Percentiles rank a stretch among this genome's conserved stretches.
Evolutionary conservation across 179 eudicot genomes (phyloP).

Genomic region (Silene coronaria): DNA sequence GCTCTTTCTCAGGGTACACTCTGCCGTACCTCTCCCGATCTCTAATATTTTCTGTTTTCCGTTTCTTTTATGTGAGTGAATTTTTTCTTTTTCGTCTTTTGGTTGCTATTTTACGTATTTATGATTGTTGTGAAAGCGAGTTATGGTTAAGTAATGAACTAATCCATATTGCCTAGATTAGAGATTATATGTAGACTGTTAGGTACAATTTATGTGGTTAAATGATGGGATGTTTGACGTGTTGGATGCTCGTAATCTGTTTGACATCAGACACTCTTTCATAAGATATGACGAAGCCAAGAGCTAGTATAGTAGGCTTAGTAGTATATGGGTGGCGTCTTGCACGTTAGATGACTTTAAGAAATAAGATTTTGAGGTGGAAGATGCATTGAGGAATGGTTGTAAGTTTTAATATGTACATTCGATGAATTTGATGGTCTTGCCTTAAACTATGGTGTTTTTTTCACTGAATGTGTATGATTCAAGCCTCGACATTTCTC

Average conservation of each 20-base stretch:
- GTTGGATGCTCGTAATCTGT: neutral
- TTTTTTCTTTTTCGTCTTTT: neutral
- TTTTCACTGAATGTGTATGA: neutral
- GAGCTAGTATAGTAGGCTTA: neutral
- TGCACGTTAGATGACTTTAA: neutral
- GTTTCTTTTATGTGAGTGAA: conserved; percentile 25
- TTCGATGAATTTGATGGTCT: neutral
- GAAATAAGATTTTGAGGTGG: neutral
- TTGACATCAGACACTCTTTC: neutral
- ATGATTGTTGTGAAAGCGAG: neutral
- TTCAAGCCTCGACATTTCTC: neutral
- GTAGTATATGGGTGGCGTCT: neutral
- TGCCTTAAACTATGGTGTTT: neutral
- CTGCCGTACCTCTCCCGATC: conserved; percentile 86
- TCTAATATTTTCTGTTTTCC: conserved; percentile 44
- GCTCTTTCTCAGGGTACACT: conserved; percentile 94
- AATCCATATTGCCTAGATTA: neutral
- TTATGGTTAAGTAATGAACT: neutral
- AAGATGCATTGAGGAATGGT: neutral
- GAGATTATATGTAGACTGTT: neutral
- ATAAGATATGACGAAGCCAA: neutral
- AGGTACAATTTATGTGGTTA: no score
- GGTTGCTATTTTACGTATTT: neutral
- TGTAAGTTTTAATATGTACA: neutral
- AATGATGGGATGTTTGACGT: no score